Percentiles rank a stretch among this genome's conserved stretches.
Conservation (phyloP, 176 grass and related monocot genomes). For the Oryza officinalis region DNA sequence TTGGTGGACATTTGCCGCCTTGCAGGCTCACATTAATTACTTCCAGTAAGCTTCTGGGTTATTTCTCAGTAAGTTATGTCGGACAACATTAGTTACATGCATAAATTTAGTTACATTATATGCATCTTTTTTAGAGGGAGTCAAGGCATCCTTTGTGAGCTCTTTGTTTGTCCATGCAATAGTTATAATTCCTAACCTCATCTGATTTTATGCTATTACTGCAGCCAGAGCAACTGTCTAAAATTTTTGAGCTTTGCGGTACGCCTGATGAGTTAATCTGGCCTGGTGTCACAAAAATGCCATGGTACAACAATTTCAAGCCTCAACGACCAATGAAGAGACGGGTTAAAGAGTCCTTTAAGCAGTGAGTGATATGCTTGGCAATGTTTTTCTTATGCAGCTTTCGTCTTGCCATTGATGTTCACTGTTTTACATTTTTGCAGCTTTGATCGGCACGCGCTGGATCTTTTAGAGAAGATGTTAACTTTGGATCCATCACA, state of each 20-base stretch:
- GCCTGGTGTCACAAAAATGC: conserved; percentile 96
- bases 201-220: conserved; percentile 22
- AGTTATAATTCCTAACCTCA: neutral
- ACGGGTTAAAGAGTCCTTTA: conserved; percentile 85
- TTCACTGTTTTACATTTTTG: neutral
- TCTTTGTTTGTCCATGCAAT: neutral
- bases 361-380: conserved; percentile 66
- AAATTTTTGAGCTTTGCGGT: conserved; percentile 94
- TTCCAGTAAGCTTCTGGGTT: neutral
- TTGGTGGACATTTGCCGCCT: neutral
- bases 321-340: conserved; percentile 73
- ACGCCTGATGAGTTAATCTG: conserved; percentile 87
- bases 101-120: neutral
- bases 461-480: conserved; percentile 95
- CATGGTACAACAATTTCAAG: conserved; percentile 99
- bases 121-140: neutral
- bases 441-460: conserved; percentile 95
- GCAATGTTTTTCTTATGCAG: conserved; percentile 14
- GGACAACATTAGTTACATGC: neutral
- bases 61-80: neutral
- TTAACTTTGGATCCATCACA: conserved; percentile 79
- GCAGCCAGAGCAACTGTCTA: conserved; percentile 89
- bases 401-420: neutral
- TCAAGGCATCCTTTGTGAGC: neutral
- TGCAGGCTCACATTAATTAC: neutral